phyloP scores from a whole-genome alignment of 2,329 filamentous ascomycete species.

The Cercospora canescens region DNA sequence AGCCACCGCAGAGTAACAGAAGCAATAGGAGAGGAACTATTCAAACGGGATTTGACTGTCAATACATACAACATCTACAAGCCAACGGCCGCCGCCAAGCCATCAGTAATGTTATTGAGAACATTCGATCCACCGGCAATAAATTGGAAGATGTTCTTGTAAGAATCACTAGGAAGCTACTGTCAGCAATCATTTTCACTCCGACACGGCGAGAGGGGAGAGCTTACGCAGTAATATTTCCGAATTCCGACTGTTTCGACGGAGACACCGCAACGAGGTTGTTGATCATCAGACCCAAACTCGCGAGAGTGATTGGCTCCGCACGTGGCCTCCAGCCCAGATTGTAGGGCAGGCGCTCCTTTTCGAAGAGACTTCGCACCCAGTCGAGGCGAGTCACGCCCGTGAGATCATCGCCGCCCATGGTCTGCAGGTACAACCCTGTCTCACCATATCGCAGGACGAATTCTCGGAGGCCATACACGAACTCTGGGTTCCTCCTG shows the following conservation, averaged over 20 bases:
- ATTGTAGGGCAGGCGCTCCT: constrained; percentile 40
- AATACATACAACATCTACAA: constrained; percentile 15
- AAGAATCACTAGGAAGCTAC: constrained; percentile 19
- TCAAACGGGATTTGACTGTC: too few relatives aligned
- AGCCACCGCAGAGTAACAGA: too few relatives aligned
- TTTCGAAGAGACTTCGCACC: constrained; percentile 38
- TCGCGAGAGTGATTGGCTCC: constrained; percentile 28
- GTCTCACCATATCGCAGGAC: constrained; percentile 37
- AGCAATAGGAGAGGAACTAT: too few relatives aligned
- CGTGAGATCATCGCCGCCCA: constrained; percentile 36
- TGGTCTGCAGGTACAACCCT: constrained; percentile 39
- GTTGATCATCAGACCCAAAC: constrained; percentile 29
- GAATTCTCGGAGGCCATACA: constrained; percentile 26
- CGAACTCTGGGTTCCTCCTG: constrained; percentile 36
- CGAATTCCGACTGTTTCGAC: constrained; percentile 25
- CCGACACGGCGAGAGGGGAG: neutral
- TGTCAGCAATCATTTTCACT: neutral
- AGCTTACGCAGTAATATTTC: constrained; percentile 20
- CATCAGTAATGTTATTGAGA: constrained; percentile 30
- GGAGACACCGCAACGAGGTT: constrained; percentile 27
- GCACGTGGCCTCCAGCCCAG: constrained; percentile 37
- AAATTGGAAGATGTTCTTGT: constrained; percentile 29
- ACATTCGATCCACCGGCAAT: constrained; percentile 30
- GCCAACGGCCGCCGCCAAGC: constrained; percentile 26
- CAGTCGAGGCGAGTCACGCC: constrained; percentile 38